Percentiles rank a stretch among this genome's conserved stretches.
phyloP scores from a whole-genome alignment of 345 rosid genomes.

The Brassica carinata region DNA sequence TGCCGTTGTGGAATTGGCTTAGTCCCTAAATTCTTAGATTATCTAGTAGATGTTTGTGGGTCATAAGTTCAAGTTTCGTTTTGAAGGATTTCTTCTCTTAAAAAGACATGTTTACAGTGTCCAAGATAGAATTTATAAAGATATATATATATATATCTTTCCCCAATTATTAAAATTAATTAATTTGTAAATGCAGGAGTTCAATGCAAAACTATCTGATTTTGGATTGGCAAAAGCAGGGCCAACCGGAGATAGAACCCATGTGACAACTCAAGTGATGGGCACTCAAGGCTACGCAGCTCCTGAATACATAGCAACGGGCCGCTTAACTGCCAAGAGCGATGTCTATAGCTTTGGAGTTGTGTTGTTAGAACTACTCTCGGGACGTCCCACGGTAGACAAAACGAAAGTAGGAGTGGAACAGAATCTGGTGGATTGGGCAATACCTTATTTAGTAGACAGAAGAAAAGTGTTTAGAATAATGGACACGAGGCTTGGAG shows the following conservation, averaged over 20 bases:
- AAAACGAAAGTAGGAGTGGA: constrained; percentile 53
- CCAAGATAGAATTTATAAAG: neutral
- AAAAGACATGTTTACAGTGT: neutral
- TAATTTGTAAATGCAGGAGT: constrained; percentile 50
- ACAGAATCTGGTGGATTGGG: constrained; percentile 78
- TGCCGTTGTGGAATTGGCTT: too few species aligned
- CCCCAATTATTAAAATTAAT: neutral
- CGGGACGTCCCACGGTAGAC: constrained; percentile 39
- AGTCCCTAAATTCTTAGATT: too few species aligned
- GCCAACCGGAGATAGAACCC: constrained; percentile 92
- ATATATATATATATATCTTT: neutral
- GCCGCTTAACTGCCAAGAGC: neutral
- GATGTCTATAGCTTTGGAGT: constrained; percentile 2
- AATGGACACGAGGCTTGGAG: constrained; percentile 53
- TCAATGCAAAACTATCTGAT: constrained; percentile 85
- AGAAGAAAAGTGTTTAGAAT: constrained; percentile 47
- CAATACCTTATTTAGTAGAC: constrained; percentile 61
- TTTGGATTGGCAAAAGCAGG: constrained; percentile 96
- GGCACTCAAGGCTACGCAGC: constrained; percentile 79
- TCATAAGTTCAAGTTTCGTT: too few species aligned
- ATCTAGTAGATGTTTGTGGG: too few species aligned
- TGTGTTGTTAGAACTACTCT: neutral
- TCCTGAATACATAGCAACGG: neutral
- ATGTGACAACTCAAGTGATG: constrained; percentile 84
- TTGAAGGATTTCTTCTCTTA: too few species aligned